Evolutionary conservation across 805 yeast genomes (phyloP).

Genomic region (Sugiyamaella americana): DNA sequence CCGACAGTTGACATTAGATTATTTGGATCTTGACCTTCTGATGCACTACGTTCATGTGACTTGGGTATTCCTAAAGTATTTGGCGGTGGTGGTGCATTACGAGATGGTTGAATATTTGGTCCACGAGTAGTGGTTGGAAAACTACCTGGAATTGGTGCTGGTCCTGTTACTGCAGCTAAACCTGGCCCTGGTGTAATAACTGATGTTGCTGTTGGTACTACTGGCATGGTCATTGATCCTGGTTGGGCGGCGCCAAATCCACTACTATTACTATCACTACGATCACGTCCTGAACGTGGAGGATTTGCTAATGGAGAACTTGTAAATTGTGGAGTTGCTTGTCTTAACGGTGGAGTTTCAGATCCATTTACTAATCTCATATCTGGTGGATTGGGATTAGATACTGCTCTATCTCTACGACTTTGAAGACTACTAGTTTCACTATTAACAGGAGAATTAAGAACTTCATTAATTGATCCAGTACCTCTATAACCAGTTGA

Average conservation of each 20-base stretch:
- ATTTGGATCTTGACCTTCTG: slow-evolving; percentile 31
- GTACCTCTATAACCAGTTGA: slow-evolving; percentile 42
- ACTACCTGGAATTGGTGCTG: too few species aligned
- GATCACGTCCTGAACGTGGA: neutral
- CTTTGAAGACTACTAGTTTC: neutral
- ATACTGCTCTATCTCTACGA: slow-evolving; percentile 13
- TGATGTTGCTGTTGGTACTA: neutral
- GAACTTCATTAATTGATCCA: slow-evolving; percentile 22
- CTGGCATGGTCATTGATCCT: neutral
- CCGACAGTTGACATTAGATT: slow-evolving; percentile 16
- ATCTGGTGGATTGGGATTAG: slow-evolving; percentile 17
- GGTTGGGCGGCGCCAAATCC: neutral
- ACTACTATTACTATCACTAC: slow-evolving; percentile 1
- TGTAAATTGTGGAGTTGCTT: neutral
- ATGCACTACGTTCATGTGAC: slow-evolving; percentile 28
- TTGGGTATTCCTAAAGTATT: neutral
- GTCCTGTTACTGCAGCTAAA: neutral
- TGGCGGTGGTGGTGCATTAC: neutral
- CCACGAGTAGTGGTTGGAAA: neutral
- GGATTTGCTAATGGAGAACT: neutral
- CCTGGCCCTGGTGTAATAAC: neutral
- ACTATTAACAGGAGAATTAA: slow-evolving; percentile 4
- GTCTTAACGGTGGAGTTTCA: neutral
- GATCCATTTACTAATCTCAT: neutral
- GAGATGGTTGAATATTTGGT: neutral